A percentile compares a stretch with the other conserved stretches of the same genome.
These are phyloP conservation scores for Macrolepiota fuliginosa DNA, from an alignment of 768 basidiomycete genomes.

Conservation along the genomic window DNA sequence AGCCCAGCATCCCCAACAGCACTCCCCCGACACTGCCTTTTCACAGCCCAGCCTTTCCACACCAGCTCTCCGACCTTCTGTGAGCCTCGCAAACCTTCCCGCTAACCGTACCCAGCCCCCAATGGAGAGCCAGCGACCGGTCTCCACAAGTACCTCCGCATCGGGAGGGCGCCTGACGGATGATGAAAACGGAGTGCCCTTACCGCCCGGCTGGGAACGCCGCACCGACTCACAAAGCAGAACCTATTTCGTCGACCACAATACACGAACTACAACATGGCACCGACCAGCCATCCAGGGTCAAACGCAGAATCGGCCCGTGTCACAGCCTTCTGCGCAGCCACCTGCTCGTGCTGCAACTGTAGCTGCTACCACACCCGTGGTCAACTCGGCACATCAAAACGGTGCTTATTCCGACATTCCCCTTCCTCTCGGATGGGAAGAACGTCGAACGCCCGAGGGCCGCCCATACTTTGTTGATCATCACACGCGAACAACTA, in stretches of 20 bases:
- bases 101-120: conserved; percentile 16
- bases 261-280: conserved; percentile 80
- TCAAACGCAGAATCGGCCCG: conserved; percentile 25
- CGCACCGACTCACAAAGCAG: conserved; percentile 70
- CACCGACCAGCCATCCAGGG: conserved; percentile 43
- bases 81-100: conserved; percentile 24
- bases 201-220: conserved; percentile 84
- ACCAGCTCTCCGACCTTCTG: conserved; percentile 22
- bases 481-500: conserved; percentile 85
- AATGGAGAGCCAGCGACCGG: conserved; percentile 20
- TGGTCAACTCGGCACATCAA: conserved; percentile 25
- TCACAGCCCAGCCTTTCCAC: conserved; percentile 10
- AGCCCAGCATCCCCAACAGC: conserved; percentile 7
- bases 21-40: conserved; percentile 3
- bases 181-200: conserved; percentile 59
- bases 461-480: conserved; percentile 67
- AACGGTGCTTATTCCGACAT: conserved; percentile 52
- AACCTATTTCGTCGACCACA: conserved; percentile 88
- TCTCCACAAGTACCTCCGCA: conserved; percentile 16
- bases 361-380: conserved; percentile 22
- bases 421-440: conserved; percentile 88
- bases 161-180: conserved; percentile 33
- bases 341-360: conserved; percentile 24
- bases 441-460: conserved; percentile 87
- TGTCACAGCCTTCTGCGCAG: conserved; percentile 23